Evolutionary conservation across 805 yeast genomes (phyloP), one percentile per base, ranked within the genome.

Genomic region (Yarrowia hollandica): DNA sequence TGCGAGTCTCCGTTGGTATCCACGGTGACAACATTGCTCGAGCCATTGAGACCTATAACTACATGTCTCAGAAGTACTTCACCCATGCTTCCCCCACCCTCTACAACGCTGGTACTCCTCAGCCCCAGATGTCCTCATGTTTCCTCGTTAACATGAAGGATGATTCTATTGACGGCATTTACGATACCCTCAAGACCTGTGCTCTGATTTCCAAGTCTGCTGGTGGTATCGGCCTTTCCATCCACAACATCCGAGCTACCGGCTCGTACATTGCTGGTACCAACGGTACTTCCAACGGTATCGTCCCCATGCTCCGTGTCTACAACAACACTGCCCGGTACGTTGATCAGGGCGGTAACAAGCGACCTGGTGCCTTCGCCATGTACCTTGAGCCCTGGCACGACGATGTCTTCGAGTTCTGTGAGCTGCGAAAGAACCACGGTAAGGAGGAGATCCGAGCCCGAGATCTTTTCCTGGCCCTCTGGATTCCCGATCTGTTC

Each of bases 321-420:
- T 92, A 85, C 76, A 92, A 92, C 77, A 87, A 90, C 74, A 90
- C 98, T 22, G 98, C 99, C 16, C 82, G 97, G 66, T 92, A 91
- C 69, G 98, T 92, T 38, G 98, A 92, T 68, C 99, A 92, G 78
- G 99, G 99, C 63, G 98, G 98, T 60, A 92, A 92, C 75, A 91
- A 91, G 74, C 79, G 99, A 68, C 99, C 99, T 0, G 98, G 98
- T 63, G 99, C 99, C 3, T 88, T 92, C 73, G 96, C 97, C 31
- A 74, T 90, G 33, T 92, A 91, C 73, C 72, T 92, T 33, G 99
- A 92, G 74, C 97, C 99, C 60, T 92, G 99, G 99, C 99, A 92
- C 70, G 82, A 87, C 10, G 99, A 92, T 67, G 79, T 92, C 31
- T 86, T 89, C 71, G 96, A 88, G 61, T 86, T 92, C 67, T 72